Evolutionary conservation across 2,329 filamentous ascomycete genomes (phyloP).

Genomic region (Ophidiomyces ophidiicola): DNA sequence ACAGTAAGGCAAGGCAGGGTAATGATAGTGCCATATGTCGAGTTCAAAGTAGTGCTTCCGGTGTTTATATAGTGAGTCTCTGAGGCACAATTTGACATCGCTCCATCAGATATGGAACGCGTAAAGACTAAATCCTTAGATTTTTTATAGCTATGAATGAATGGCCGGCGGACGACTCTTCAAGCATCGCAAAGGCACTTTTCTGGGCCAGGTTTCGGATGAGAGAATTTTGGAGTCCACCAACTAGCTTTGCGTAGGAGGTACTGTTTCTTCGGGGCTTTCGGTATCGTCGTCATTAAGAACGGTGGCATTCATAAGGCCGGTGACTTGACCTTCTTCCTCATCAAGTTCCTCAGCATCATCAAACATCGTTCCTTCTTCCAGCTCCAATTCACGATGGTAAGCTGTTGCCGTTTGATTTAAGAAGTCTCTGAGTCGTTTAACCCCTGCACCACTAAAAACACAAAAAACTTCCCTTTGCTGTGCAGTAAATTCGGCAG

Average conservation of each 20-base stretch:
- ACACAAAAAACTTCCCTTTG: constrained; percentile 95
- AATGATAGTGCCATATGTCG: too few species aligned
- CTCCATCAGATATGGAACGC: too few species aligned
- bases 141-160: too few species aligned
- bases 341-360: constrained; percentile 35
- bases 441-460: constrained; percentile 79
- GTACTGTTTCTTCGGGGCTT: neutral
- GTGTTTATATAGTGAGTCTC: too few species aligned
- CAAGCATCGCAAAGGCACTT: too few species aligned
- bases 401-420: constrained; percentile 39
- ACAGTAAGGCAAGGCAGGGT: too few species aligned
- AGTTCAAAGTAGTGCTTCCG: too few species aligned
- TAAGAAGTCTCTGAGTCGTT: constrained; percentile 63
- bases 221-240: neutral
- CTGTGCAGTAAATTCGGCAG: constrained; percentile 83
- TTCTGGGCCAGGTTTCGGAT: too few species aligned
- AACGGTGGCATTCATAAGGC: constrained; percentile 31
- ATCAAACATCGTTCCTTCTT: constrained; percentile 34
- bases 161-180: too few species aligned
- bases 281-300: constrained; percentile 33
- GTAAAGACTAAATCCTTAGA: too few species aligned
- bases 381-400: constrained; percentile 21
- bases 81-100: too few species aligned
- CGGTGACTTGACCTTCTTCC: constrained; percentile 32
- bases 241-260: constrained; percentile 1